These are phyloP conservation scores for Lophiostoma macrostomum DNA, from an alignment of 495 filamentous ascomycete genomes.

Conservation along the genomic window DNA sequence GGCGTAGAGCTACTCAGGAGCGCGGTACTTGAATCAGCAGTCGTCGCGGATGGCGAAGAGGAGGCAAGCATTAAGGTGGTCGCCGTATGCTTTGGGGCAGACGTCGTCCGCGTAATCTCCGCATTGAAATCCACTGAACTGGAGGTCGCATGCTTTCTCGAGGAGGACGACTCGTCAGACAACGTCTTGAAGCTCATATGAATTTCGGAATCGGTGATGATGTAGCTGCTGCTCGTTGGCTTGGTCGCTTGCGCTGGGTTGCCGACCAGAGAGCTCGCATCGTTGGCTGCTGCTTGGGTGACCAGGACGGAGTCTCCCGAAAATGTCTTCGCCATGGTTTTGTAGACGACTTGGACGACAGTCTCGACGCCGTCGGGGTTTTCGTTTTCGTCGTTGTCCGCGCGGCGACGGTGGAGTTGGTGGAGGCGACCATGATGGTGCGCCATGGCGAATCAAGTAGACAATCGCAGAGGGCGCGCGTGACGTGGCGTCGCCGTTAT, in stretches of 20 bases:
- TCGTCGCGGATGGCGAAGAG: conserved; percentile 4
- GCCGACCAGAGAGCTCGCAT: not conserved
- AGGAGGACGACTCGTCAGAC: too few relatives aligned
- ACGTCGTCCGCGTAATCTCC: conserved; percentile 13
- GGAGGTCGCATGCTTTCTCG: conserved; percentile 18
- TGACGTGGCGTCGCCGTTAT: too few relatives aligned
- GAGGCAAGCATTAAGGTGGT: conserved; percentile 22
- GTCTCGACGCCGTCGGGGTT: conserved; percentile 35
- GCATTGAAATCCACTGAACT: not conserved
- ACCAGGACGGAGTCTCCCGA: conserved; percentile 55
- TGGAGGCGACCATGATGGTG: conserved; percentile 2
- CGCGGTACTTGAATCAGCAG: not conserved
- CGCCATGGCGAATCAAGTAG: too few relatives aligned
- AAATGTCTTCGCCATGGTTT: conserved; percentile 56
- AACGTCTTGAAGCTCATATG: too few relatives aligned
- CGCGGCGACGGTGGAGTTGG: conserved; percentile 3
- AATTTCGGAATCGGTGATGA: too few relatives aligned
- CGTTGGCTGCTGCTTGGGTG: conserved; percentile 39
- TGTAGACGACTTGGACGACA: conserved; percentile 51
- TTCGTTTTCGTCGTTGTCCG: not conserved
- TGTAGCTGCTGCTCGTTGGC: conserved; percentile 2
- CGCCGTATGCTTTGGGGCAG: conserved; percentile 25
- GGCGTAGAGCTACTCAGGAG: not conserved
- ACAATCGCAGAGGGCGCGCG: too few relatives aligned
- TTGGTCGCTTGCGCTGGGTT: conserved; percentile 8